These are phyloP conservation scores for Neodidymelliopsis sp. DNA, from an alignment of 2,329 filamentous ascomycete species.

Conservation along the genomic window DNA sequence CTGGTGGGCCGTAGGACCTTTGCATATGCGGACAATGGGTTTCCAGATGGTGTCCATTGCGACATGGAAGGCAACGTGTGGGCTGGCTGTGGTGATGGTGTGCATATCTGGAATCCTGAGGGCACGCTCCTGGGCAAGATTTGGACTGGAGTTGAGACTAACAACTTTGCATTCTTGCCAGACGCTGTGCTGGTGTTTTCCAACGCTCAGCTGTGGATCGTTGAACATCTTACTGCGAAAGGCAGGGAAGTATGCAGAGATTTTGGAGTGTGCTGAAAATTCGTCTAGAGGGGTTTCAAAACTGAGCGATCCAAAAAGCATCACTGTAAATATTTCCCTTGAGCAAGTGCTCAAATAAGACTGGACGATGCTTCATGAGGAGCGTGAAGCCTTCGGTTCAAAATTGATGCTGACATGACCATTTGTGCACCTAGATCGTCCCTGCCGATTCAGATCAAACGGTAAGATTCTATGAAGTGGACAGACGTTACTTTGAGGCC, in stretches of 20 bases:
- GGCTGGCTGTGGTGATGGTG: conserved; percentile 62
- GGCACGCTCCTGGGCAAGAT: conserved; percentile 66
- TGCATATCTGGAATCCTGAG: conserved; percentile 61
- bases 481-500: no score
- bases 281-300: no score
- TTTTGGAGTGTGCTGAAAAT: conserved; percentile 35
- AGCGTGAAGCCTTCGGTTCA: no score
- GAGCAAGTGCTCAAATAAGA: no score
- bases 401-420: no score
- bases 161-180: conserved; percentile 49
- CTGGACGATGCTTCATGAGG: no score
- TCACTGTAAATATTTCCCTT: no score
- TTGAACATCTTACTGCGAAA: conserved; percentile 43
- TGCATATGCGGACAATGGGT: conserved; percentile 61
- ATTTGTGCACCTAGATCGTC: no score
- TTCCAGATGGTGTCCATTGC: conserved; percentile 67
- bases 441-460: no score
- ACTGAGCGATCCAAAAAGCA: no score
- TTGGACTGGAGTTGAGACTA: conserved; percentile 54
- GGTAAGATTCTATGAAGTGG: no score
- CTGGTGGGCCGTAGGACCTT: conserved; percentile 57
- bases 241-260: conserved; percentile 48
- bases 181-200: conserved; percentile 45
- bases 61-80: conserved; percentile 65
- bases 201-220: conserved; percentile 47